Evolutionary conservation across 352 stramenopile species (phyloP).

Genomic region (Stramenopiles sp.): DNA sequence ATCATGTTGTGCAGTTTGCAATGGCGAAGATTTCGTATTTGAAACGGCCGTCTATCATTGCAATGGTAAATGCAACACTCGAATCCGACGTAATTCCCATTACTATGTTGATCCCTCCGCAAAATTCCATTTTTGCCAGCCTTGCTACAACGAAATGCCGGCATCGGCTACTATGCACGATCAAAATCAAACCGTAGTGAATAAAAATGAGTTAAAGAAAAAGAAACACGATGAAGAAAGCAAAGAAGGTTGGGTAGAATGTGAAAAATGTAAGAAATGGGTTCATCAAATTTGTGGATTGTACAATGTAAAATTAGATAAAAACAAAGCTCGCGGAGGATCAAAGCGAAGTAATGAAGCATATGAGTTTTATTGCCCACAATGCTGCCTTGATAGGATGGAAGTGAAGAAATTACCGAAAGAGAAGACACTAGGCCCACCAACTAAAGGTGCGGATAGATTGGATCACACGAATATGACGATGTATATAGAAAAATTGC

Average conservation of each 20-base stretch:
- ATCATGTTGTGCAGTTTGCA: slow-evolving; percentile 89
- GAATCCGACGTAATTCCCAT: slow-evolving; percentile 79
- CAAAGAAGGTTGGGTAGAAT: slow-evolving; percentile 92
- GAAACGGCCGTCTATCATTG: slow-evolving; percentile 93
- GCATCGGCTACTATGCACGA: not conserved
- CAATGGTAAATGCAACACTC: slow-evolving; percentile 73
- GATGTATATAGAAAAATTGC: not conserved
- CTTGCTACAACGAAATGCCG: not conserved
- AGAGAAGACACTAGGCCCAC: not conserved
- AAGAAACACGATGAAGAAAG: no score
- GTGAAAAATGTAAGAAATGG: slow-evolving; percentile 91
- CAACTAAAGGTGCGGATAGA: not conserved
- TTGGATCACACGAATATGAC: not conserved
- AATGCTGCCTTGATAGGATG: slow-evolving; percentile 53
- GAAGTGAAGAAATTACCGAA: not conserved
- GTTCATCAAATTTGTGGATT: slow-evolving; percentile 98
- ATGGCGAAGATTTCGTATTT: slow-evolving; percentile 89
- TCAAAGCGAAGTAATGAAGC: no score
- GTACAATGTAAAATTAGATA: slow-evolving; percentile 74
- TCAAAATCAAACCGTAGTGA: not conserved
- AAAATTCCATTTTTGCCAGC: slow-evolving; percentile 23
- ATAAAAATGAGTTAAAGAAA: not conserved
- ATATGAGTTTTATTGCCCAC: slow-evolving; percentile 70
- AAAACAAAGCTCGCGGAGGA: no score
- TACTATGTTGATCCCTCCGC: slow-evolving; percentile 85